Conservation (phyloP, 1,284 basidiomycete genomes). For the Trametes hirsuta region DNA sequence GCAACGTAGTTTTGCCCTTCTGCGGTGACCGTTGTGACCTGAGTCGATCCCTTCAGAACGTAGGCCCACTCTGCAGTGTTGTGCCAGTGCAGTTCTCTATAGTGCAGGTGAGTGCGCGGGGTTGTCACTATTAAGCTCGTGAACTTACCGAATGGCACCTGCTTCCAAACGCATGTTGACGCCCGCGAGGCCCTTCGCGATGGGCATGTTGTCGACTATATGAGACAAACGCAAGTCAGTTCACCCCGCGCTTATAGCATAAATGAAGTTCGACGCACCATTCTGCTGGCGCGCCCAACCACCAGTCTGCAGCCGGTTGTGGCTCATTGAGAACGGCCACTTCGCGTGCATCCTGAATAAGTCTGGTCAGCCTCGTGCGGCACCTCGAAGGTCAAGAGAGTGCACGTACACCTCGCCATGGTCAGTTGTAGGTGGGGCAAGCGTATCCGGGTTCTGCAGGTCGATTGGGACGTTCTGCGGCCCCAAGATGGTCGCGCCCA, state of each 20-base stretch:
- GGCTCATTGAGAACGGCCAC: constrained; percentile 73
- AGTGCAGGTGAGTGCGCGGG: background rate
- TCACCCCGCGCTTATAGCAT: background rate
- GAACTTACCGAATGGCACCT: constrained; percentile 58
- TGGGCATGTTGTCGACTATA: constrained; percentile 4
- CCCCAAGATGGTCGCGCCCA: constrained; percentile 58
- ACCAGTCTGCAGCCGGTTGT: constrained; percentile 70
- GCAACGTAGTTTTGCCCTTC: constrained; percentile 65
- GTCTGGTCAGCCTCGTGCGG: background rate
- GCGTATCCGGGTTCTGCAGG: constrained; percentile 60
- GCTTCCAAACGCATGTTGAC: constrained; percentile 73
- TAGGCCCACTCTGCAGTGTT: constrained; percentile 75
- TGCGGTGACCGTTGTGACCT: constrained; percentile 62
- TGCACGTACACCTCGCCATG: constrained; percentile 60
- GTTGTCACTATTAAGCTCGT: background rate
- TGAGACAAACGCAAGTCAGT: background rate
- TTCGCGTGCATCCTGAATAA: constrained; percentile 57
- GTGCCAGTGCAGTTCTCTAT: constrained; percentile 78
- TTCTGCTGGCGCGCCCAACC: constrained; percentile 79
- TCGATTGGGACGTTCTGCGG: constrained; percentile 57
- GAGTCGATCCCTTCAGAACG: constrained; percentile 63
- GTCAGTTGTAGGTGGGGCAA: constrained; percentile 72
- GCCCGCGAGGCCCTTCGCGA: constrained; percentile 54
- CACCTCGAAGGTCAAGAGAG: background rate
- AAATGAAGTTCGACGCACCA: constrained; percentile 36